Conservation (phyloP, 73 alveolate genomes). For the Paramecium pentaurelia region DNA sequence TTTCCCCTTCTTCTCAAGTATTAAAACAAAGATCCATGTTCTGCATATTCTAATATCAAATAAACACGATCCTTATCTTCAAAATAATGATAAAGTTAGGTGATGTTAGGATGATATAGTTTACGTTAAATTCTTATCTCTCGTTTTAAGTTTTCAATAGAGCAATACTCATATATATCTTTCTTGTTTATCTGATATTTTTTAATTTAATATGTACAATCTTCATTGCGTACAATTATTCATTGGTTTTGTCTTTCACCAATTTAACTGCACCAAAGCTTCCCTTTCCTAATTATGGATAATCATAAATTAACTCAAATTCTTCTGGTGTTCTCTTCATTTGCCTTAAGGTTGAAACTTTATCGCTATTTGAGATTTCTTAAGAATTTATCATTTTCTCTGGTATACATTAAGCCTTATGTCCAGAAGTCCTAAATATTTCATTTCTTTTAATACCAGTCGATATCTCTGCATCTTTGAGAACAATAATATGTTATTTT, state of each 20-base stretch:
- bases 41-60: conserved; percentile 80
- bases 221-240: conserved; percentile 52
- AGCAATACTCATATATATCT: conserved; percentile 53
- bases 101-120: conserved; percentile 87
- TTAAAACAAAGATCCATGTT: conserved; percentile 63
- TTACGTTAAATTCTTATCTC: conserved; percentile 92
- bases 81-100: conserved; percentile 81
- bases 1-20: conserved; percentile 46
- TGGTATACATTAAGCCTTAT: neutral
- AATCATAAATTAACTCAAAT: conserved; percentile 3
- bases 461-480: conserved; percentile 41
- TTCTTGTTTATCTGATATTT: conserved; percentile 47
- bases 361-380: conserved; percentile 25
- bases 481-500: conserved; percentile 4
- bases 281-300: conserved; percentile 55
- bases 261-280: conserved; percentile 58
- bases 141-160: conserved; percentile 61
- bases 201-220: conserved; percentile 5
- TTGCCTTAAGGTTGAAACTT: conserved; percentile 5
- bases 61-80: conserved; percentile 86
- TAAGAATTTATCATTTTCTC: neutral
- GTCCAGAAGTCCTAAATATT: conserved; percentile 15
- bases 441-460: neutral
- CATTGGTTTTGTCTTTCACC: conserved; percentile 54
- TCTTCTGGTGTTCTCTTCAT: conserved; percentile 38